Percentiles rank a stretch among this genome's conserved stretches.
phyloP scores from a whole-genome alignment of 352 stramenopile species.

The Phytophthora palmivora region DNA sequence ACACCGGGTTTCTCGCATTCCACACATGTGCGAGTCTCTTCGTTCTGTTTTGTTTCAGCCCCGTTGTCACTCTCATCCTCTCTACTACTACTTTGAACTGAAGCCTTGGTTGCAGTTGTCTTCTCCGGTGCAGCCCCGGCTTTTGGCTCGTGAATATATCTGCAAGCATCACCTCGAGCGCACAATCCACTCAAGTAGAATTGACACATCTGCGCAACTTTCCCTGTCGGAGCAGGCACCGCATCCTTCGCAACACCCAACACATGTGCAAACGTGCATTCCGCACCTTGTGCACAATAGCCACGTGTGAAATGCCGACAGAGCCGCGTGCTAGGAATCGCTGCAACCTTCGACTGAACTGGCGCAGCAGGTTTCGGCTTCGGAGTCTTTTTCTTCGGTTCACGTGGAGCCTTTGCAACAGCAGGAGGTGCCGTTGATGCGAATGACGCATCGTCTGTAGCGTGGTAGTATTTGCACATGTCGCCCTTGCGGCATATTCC shows the following conservation, averaged over 20 bases:
- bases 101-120: constrained; percentile 8
- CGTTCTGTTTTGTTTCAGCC: constrained; percentile 18
- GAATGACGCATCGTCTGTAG: constrained; percentile 24
- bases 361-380: constrained; percentile 5
- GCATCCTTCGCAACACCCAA: constrained; percentile 28
- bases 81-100: constrained; percentile 1
- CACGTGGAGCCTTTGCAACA: constrained; percentile 2
- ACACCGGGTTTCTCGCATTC: constrained; percentile 63
- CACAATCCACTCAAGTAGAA: constrained; percentile 65
- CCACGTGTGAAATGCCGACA: constrained; percentile 68
- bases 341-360: constrained; percentile 29
- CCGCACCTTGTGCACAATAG: constrained; percentile 43
- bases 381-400: constrained; percentile 11
- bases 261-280: constrained; percentile 57
- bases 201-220: constrained; percentile 44
- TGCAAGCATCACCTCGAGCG: constrained; percentile 57
- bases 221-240: constrained; percentile 19
- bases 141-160: constrained; percentile 47
- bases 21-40: constrained; percentile 53
- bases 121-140: not conserved
- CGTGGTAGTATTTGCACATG: constrained; percentile 70
- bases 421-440: constrained; percentile 2
- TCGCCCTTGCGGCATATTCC: constrained; percentile 70
- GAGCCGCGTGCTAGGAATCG: constrained; percentile 42
- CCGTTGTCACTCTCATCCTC: constrained; percentile 9